These are phyloP conservation scores for Climacium dendroides DNA, from an alignment of 225 moss, liverwort and hornwort genomes.

Conservation along the genomic window DNA sequence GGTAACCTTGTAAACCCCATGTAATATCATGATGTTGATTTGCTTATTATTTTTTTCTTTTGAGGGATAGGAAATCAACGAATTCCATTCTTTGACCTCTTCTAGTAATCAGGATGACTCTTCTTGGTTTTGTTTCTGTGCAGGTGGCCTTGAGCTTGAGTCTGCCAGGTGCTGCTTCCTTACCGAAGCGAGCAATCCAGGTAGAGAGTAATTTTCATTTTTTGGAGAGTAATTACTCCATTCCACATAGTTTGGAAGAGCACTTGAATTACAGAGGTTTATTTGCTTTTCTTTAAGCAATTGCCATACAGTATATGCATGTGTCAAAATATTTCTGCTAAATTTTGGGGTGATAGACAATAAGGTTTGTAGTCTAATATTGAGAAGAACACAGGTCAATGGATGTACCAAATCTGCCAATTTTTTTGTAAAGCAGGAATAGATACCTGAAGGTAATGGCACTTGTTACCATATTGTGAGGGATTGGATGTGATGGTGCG, in stretches of 20 bases:
- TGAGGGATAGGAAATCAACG: background rate
- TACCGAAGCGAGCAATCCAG: conserved; percentile 96
- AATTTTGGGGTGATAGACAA: background rate
- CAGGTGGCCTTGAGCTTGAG: conserved; percentile 74
- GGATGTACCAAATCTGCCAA: background rate
- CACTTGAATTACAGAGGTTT: background rate
- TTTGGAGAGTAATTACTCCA: background rate
- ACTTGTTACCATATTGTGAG: background rate
- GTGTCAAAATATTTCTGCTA: background rate
- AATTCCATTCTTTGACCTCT: background rate
- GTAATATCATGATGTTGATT: background rate
- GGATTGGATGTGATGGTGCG: background rate
- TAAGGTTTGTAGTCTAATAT: background rate
- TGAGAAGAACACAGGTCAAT: background rate
- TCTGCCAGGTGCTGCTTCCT: conserved; percentile 48
- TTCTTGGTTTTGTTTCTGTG: background rate
- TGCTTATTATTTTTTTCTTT: background rate
- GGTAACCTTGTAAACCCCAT: background rate
- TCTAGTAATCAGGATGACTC: background rate
- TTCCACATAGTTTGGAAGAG: background rate
- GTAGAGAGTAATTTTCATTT: conserved; percentile 6
- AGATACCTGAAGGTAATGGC: background rate
- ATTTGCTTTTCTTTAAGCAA: background rate
- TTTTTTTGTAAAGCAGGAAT: background rate
- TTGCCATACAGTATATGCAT: background rate